A percentile compares a stretch with the other conserved stretches of the same genome.
These are phyloP conservation scores for Thraustotheca clavata DNA, from an alignment of 352 stramenopile genomes.

Conservation along the genomic window DNA sequence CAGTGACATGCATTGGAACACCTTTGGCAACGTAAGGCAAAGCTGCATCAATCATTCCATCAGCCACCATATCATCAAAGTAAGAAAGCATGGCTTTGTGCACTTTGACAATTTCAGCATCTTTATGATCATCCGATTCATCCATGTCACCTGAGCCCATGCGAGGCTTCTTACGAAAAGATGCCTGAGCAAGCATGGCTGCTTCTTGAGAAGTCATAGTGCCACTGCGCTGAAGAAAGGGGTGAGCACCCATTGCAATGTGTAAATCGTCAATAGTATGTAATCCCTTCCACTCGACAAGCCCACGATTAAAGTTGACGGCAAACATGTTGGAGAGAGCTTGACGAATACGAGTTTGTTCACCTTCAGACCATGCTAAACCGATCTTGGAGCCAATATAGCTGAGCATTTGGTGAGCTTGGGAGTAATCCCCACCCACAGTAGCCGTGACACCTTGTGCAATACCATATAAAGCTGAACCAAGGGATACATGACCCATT, in stretches of 20 bases:
- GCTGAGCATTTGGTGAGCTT: slow-evolving; percentile 57
- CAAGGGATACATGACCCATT: slow-evolving; percentile 64
- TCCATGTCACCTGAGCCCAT: slow-evolving; percentile 34
- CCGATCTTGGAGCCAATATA: slow-evolving; percentile 82
- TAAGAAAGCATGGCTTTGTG: slow-evolving; percentile 75
- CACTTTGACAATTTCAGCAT: slow-evolving; percentile 51
- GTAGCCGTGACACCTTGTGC: slow-evolving; percentile 46
- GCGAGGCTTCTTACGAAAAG: slow-evolving; percentile 32
- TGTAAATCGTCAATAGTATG: slow-evolving; percentile 73
- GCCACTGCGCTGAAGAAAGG: not conserved
- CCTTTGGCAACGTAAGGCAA: slow-evolving; percentile 62
- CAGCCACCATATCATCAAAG: slow-evolving; percentile 79
- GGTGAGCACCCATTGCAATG: slow-evolving; percentile 13
- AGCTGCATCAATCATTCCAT: slow-evolving; percentile 63
- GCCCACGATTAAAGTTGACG: slow-evolving; percentile 59
- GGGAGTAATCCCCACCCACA: slow-evolving; percentile 53
- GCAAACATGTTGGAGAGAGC: slow-evolving; percentile 84
- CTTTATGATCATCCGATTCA: slow-evolving; percentile 49
- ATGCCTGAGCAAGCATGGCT: slow-evolving; percentile 16
- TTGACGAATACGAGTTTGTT: slow-evolving; percentile 77
- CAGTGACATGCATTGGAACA: slow-evolving; percentile 70
- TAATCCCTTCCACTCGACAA: slow-evolving; percentile 52
- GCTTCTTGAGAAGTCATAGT: slow-evolving; percentile 21
- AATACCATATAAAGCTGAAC: slow-evolving; percentile 53
- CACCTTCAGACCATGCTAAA: slow-evolving; percentile 68